Base-by-base conservation (phyloP, 2,329 filamentous ascomycete species). In the Pleurostoma richardsiae region DNA sequence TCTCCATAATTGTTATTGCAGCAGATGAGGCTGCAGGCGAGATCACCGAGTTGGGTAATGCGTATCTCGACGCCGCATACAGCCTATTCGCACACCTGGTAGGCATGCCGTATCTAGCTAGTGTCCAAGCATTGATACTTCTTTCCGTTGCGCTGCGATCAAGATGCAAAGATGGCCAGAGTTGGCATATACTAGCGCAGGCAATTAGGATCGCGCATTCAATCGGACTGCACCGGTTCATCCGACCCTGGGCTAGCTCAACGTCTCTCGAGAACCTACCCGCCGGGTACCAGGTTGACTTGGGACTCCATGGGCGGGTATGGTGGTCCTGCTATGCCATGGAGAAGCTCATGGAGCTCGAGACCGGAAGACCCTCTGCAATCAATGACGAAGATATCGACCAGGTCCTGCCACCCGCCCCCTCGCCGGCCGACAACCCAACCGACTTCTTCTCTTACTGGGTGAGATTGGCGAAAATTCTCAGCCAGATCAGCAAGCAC, bases 121-220 rank as follows among this genome's bases (percentile, higher is more conserved):
- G 19, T 19, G 19, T 19, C 3, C 54, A 59, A 38, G 50, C 54
- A 26, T 45, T 59, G 1, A 39, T 54, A 1, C 52, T 59, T 1
- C 40, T 58, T 5, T 39, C 49, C 6, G 36, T 58, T 0, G 49
- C 51, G 0, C 47, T 59, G 1, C 44, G 54, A n/a, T 51, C 49
- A 1, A 49, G 49, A 2, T 44, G 45, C 4, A 56, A 55, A 27
- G 56, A 59, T n/a, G 56, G 56, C 0, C 56, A 58, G 42, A 52
- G 53, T 4, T 59, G 56, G 56, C 56, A 59, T n/a, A 46, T 56
- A 1, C 43, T 52, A 8, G 58, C 57, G 0, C 57, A 57, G 29
- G 55, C 57, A 0, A 50, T 60, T 29, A 50, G 58, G 5, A 54
- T 55, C 4, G 56, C 58, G 4, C 54, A 57, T 27, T 59, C 57